phyloP scores from a whole-genome alignment of 768 basidiomycete genomes.

The Tylopilus rubrobrunneus region DNA sequence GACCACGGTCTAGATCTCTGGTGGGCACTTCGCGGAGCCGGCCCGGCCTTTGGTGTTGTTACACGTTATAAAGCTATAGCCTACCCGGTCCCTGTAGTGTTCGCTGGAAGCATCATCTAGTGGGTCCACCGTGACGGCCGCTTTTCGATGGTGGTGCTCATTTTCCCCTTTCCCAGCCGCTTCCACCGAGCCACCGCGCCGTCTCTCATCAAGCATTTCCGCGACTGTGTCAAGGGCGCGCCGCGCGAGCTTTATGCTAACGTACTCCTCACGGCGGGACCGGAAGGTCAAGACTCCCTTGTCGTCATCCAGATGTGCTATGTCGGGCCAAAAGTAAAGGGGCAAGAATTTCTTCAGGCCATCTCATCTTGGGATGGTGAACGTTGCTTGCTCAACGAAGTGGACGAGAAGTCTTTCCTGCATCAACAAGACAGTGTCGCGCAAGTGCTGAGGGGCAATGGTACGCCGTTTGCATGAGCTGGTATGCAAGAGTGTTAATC shows the following conservation, averaged over 20 bases:
- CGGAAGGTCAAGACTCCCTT: constrained; percentile 77
- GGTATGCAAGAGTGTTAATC: neutral
- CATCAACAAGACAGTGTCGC: constrained; percentile 91
- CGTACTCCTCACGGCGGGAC: constrained; percentile 86
- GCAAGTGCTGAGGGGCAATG: constrained; percentile 81
- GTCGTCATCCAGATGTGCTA: constrained; percentile 93
- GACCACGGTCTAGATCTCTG: constrained; percentile 57
- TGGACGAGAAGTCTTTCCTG: constrained; percentile 84
- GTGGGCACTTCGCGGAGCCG: constrained; percentile 86
- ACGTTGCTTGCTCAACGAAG: constrained; percentile 81
- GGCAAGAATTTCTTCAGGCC: constrained; percentile 74
- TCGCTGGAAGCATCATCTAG: constrained; percentile 92
- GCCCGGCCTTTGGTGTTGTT: constrained; percentile 77
- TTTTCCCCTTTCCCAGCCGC: constrained; percentile 46
- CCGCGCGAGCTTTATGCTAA: constrained; percentile 88
- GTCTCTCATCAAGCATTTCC: constrained; percentile 85
- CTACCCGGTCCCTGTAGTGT: constrained; percentile 85
- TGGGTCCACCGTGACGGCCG: constrained; percentile 35
- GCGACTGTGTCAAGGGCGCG: constrained; percentile 88
- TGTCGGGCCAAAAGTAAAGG: constrained; percentile 69
- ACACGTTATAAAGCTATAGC: constrained; percentile 90
- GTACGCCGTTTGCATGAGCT: constrained; percentile 35
- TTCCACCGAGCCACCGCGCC: constrained; percentile 86
- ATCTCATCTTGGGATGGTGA: constrained; percentile 90
- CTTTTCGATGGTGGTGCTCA: neutral